Conservation (phyloP, 78 protist genomes). For the Dictyostelium brefeldianum region DNA sequence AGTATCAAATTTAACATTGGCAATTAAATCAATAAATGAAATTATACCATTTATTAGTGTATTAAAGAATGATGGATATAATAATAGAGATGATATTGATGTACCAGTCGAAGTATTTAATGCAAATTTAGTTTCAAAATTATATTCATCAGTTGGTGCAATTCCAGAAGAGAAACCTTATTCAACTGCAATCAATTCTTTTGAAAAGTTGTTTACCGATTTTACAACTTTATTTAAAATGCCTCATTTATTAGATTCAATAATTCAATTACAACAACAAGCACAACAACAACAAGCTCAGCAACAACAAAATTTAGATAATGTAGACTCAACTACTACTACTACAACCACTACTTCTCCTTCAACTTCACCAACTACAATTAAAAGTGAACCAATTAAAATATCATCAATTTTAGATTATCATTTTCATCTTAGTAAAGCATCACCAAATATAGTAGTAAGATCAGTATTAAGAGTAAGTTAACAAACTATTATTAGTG, state of each 20-base stretch:
- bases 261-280: background rate
- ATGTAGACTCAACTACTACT: no score
- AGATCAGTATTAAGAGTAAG: slow-evolving; percentile 54
- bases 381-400: background rate
- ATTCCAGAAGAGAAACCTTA: background rate
- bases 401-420: slow-evolving; percentile 34
- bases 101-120: slow-evolving; percentile 38
- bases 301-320: background rate
- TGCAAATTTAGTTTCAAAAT: background rate
- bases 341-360: no score
- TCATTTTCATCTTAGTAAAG: slow-evolving; percentile 45
- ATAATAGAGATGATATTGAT: background rate
- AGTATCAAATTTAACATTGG: slow-evolving; percentile 8
- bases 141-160: background rate
- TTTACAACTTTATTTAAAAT: slow-evolving; percentile 9
- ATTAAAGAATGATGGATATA: background rate
- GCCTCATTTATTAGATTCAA: slow-evolving; percentile 47
- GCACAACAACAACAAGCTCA: background rate
- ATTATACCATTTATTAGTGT: background rate
- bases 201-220: slow-evolving; percentile 34
- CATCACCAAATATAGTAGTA: slow-evolving; percentile 41
- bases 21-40: slow-evolving; percentile 17
- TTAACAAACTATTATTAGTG: background rate
- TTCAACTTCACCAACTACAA: background rate
- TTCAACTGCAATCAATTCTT: background rate